Evolutionary conservation across 441 rosid species (phyloP).

Genomic region (Croton laevigatus): DNA sequence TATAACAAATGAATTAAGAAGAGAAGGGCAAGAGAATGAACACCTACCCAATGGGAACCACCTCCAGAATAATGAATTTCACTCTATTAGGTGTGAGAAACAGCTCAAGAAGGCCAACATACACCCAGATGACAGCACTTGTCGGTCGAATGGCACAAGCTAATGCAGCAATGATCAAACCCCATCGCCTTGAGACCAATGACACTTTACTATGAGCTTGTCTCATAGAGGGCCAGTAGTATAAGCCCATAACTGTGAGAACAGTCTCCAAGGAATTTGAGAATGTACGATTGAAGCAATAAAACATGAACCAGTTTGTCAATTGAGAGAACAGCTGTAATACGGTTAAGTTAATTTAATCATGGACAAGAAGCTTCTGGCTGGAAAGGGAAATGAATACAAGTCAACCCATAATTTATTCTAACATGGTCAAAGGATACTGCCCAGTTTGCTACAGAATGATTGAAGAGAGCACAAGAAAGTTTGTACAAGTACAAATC

Average conservation of each 20-base stretch:
- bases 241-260: conserved; percentile 73
- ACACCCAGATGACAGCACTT: conserved; percentile 82
- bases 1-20: background rate
- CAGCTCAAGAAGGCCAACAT: conserved; percentile 79
- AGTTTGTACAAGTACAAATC: conserved; percentile 78
- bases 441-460: conserved; percentile 61
- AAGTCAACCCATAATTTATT: background rate
- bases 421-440: conserved; percentile 52
- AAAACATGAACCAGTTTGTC: conserved; percentile 88
- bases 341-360: conserved; percentile 45
- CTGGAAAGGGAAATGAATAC: background rate
- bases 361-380: background rate
- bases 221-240: conserved; percentile 86
- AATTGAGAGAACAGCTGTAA: conserved; percentile 73
- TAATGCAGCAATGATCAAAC: conserved; percentile 65
- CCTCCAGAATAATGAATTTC: conserved; percentile 61
- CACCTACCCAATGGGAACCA: conserved; percentile 74
- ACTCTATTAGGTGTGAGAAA: conserved; percentile 39
- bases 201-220: conserved; percentile 38
- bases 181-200: conserved; percentile 57
- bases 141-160: conserved; percentile 94
- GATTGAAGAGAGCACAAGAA: conserved; percentile 51
- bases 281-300: conserved; percentile 82
- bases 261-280: conserved; percentile 90
- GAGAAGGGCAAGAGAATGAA: conserved; percentile 7